These are phyloP conservation scores for Plasmodium knowlesi DNA, from an alignment of 169 alveolate genomes.

Conservation along the genomic window DNA sequence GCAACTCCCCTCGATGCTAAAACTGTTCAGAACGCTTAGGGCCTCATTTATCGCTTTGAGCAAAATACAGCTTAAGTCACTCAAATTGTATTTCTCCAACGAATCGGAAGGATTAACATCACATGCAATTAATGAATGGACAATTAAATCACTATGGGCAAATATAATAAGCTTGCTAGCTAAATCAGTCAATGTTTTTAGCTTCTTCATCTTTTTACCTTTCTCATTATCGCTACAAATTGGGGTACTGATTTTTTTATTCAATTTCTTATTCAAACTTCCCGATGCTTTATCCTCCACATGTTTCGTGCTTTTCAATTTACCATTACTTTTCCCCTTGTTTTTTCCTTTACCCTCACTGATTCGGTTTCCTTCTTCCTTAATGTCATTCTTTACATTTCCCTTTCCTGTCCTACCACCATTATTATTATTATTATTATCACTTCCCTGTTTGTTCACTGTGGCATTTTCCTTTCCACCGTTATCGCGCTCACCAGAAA, in stretches of 20 bases:
- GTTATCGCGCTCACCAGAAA: background rate
- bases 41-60: slow-evolving; percentile 40
- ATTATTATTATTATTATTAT: slow-evolving; percentile 2
- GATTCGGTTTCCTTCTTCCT: background rate
- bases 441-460: background rate
- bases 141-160: slow-evolving; percentile 54
- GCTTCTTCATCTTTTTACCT: slow-evolving; percentile 25
- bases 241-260: background rate
- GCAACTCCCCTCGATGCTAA: slow-evolving; percentile 17
- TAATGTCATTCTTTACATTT: background rate
- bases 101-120: slow-evolving; percentile 18
- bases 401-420: background rate
- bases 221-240: slow-evolving; percentile 45
- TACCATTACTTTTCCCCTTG: background rate
- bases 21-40: slow-evolving; percentile 10
- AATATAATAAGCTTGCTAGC: slow-evolving; percentile 42
- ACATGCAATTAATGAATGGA: slow-evolving; percentile 44
- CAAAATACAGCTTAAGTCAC: slow-evolving; percentile 3
- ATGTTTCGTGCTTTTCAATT: slow-evolving; percentile 1
- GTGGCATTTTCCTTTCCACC: background rate
- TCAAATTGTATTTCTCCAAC: slow-evolving; percentile 13
- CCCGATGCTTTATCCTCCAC: background rate
- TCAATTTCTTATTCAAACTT: background rate
- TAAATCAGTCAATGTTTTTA: slow-evolving; percentile 38
- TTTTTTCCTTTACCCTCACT: background rate